Conservation (phyloP, 2,329 filamentous ascomycete genomes). For the Aspergillus pseudoterreus region DNA sequence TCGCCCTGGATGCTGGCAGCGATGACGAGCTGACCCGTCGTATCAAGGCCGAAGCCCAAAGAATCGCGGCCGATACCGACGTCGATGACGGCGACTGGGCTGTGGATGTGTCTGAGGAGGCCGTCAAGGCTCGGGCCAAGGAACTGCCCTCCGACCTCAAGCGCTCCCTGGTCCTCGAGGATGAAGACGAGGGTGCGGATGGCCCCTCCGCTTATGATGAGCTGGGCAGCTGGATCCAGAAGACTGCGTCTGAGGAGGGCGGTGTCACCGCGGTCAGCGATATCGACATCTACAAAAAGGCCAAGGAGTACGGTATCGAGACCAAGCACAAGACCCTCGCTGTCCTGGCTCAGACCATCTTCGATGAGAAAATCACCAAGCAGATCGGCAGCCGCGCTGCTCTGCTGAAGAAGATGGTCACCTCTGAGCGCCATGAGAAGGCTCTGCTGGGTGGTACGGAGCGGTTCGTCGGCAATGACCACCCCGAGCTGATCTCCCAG, state of each 20-base stretch:
- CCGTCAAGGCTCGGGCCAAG: conserved; percentile 89
- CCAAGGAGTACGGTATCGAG: conserved; percentile 93
- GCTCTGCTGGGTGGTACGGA: conserved; percentile 92
- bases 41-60: conserved; percentile 64
- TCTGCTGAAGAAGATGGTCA: conserved; percentile 90
- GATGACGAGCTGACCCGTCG: conserved; percentile 87
- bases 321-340: conserved; percentile 88
- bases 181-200: conserved; percentile 77
- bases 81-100: conserved; percentile 91
- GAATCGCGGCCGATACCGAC: conserved; percentile 62
- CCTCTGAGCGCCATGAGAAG: conserved; percentile 91
- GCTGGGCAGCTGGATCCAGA: conserved; percentile 87
- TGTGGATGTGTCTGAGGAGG: conserved; percentile 92
- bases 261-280: conserved; percentile 77
- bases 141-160: conserved; percentile 93
- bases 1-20: conserved; percentile 68
- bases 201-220: conserved; percentile 79
- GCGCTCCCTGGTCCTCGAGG: conserved; percentile 79
- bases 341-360: conserved; percentile 89
- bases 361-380: conserved; percentile 82
- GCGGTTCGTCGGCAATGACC: conserved; percentile 79
- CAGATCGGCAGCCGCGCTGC: conserved; percentile 79
- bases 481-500: conserved; percentile 71
- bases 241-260: conserved; percentile 66
- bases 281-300: conserved; percentile 91